Base-by-base conservation (phyloP, 257 asterid genomes). In the Ligustrum vulgare region DNA sequence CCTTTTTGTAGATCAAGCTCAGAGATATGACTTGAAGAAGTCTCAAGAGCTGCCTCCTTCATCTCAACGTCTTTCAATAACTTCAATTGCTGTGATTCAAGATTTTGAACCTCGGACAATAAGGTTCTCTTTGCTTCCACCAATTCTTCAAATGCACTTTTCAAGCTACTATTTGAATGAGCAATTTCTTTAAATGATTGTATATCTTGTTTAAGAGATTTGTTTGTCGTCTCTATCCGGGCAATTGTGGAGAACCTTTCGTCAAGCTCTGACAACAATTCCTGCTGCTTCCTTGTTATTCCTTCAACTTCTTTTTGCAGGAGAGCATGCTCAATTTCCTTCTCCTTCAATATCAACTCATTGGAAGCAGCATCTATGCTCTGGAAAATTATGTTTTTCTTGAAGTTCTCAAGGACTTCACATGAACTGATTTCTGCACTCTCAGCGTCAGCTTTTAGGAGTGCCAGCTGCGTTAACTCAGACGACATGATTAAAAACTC, bases 11-110 rank as follows among this genome's bases (percentile, higher is more conserved):
- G 85, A 78, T 77, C 76, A 73, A 90, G 89, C 80, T 81, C 80
- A 47, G 85, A 80, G 77, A 87, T 75, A 67, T 65, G 83, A 64
- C 84, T 74, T 60, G 88, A 83, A 76, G 93, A 86, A 69, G 76
- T 66, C 77, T 84, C 89, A 64, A 90, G 90, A 81, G 86, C 87
- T 69, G 86, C 76, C 80, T 91, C 93, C 82, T 87, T 84, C 85
- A 39, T 70, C 82, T 85, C 78, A 70, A 85, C 69, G 66, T 87
- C 89, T 80, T 82, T 93, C 32, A 79, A 65, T 83, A 89, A 70
- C 49, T 84, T 79, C 70, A 70, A 84, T 63, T 75, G 77, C 82
- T 80, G 79, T 31, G 86, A 72, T 82, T 77, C 63, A 78, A 87
- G 89, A 65, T 78, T 75, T 62, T 78, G 84, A 67, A 87, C 78